These are phyloP conservation scores for Colletotrichum plurivorum DNA, from an alignment of 2,329 filamentous ascomycete genomes.

Conservation along the genomic window DNA sequence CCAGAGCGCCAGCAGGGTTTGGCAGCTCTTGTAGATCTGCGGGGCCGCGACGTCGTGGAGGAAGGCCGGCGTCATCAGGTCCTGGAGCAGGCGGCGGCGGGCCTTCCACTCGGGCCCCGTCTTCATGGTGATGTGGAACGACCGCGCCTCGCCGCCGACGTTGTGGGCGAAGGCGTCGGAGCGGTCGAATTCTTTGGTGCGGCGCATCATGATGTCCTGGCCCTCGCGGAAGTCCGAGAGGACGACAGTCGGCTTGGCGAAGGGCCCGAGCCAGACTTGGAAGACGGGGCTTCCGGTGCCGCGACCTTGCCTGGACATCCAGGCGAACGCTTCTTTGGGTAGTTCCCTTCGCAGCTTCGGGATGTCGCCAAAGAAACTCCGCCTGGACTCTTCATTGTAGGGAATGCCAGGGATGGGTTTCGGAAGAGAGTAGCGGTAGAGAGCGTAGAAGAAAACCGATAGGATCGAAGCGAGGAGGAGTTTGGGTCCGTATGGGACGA, in stretches of 20 bases:
- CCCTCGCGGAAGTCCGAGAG: conserved; percentile 51
- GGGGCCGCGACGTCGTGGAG: conserved; percentile 49
- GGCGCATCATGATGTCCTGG: conserved; percentile 60
- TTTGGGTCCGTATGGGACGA: too few species aligned
- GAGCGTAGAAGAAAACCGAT: too few species aligned
- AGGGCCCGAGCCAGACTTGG: conserved; percentile 62
- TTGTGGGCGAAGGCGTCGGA: conserved; percentile 45
- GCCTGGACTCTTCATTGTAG: neutral
- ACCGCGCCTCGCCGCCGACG: conserved; percentile 49
- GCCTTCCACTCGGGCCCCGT: conserved; percentile 48
- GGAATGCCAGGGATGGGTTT: neutral
- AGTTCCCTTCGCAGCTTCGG: neutral
- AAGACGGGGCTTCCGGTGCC: conserved; percentile 51
- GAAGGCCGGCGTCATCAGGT: conserved; percentile 55
- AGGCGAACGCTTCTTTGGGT: neutral
- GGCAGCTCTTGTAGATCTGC: conserved; percentile 48
- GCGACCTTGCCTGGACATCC: neutral
- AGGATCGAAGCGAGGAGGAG: too few species aligned
- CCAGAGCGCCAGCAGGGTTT: conserved; percentile 51
- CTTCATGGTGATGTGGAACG: conserved; percentile 50
- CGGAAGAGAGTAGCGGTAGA: neutral
- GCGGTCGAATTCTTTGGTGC: conserved; percentile 58
- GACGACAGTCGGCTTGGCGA: conserved; percentile 58
- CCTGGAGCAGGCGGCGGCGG: conserved; percentile 51
- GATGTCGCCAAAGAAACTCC: neutral